phyloP scores from a whole-genome alignment of 2,329 filamentous ascomycete genomes.

The Leptographium radiaticola region DNA sequence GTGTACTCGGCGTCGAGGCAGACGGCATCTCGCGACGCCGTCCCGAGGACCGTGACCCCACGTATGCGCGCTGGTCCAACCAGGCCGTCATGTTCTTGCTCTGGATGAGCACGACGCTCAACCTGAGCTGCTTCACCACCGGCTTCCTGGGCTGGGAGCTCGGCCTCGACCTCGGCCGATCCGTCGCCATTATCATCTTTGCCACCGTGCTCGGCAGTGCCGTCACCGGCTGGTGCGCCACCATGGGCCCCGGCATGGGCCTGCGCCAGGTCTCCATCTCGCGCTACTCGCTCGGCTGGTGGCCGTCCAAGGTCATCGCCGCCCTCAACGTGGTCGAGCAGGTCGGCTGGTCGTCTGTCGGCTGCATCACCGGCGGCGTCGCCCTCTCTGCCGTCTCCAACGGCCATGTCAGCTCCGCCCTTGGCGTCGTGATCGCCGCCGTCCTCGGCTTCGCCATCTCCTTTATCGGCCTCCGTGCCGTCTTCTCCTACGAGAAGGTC shows the following conservation, averaged over 20 bases:
- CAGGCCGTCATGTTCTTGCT: constrained; percentile 35
- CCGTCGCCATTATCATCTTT: constrained; percentile 31
- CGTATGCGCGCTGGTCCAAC: constrained; percentile 24
- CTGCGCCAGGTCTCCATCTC: constrained; percentile 37
- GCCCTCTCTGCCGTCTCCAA: constrained; percentile 32
- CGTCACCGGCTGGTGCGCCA: constrained; percentile 34
- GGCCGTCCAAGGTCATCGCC: constrained; percentile 35
- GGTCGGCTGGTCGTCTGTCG: constrained; percentile 37
- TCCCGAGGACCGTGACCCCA: constrained; percentile 27
- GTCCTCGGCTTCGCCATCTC: constrained; percentile 35
- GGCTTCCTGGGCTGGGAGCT: constrained; percentile 37
- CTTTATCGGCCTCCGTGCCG: constrained; percentile 34
- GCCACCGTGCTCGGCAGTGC: constrained; percentile 29
- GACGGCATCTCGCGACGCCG: constrained; percentile 31
- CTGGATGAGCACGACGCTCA: constrained; percentile 38
- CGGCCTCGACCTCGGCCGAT: constrained; percentile 29
- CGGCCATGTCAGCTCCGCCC: constrained; percentile 29
- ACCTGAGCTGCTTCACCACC: constrained; percentile 35
- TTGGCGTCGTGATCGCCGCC: constrained; percentile 40
- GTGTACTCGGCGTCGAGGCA: constrained; percentile 33
- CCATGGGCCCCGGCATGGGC: constrained; percentile 34
- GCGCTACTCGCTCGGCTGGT: constrained; percentile 37
- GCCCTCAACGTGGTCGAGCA: constrained; percentile 35
- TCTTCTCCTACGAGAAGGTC: constrained; percentile 36
- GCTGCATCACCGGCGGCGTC: constrained; percentile 36